Base-by-base conservation (phyloP, 345 rosid genomes). In the Anacardium occidentale region DNA sequence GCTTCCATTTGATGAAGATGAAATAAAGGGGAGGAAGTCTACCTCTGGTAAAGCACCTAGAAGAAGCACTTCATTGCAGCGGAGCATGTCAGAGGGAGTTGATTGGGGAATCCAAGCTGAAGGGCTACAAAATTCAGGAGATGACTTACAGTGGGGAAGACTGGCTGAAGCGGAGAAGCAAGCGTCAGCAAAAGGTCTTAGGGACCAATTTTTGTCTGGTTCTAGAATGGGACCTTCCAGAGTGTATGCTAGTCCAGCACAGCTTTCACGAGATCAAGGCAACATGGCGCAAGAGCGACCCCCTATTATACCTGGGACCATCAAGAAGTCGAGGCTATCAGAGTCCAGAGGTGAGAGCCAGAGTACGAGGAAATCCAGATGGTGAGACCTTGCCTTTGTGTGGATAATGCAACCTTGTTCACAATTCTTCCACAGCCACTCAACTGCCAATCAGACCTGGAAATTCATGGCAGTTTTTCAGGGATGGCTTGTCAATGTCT, bases 31-130 rank as follows among this genome's bases (percentile, higher is more conserved):
- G 5, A 88, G 96, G 78, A 90, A 86, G 73, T 80, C 95, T 53
- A 82, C 87, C 74, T 88, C 92, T 10, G 80, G 80, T 53, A 83
- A 68, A 76, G 67, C 70, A 54, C 72, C 87, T 34, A 84, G 91
- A 79, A 88, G 83, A 67, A 87, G 80, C 58, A 76, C 87, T 64
- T 83, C 93, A 68, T 77, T 91, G 69, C 99, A 87, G 44, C 82
- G 97, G 77, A 92, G 94, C 75, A 77, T 85, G 72, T 95, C 98
- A 0, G 98, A 95, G 75, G 94, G 91, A 84, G 90, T 88, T 59
- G 96, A 88, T 40, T 87, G 90, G 90, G 82, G 80, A 32, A 76
- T 77, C 67, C 89, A 86, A 56, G 86, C 82, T 47, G 91, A 85
- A 73, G 79, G 82, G 81, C 82, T 77, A 24, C 83, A 80, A 25